Percentiles rank a stretch among this genome's conserved stretches.
Conservation (phyloP, 257 asterid genomes). For the Cynanchum wilfordii region DNA sequence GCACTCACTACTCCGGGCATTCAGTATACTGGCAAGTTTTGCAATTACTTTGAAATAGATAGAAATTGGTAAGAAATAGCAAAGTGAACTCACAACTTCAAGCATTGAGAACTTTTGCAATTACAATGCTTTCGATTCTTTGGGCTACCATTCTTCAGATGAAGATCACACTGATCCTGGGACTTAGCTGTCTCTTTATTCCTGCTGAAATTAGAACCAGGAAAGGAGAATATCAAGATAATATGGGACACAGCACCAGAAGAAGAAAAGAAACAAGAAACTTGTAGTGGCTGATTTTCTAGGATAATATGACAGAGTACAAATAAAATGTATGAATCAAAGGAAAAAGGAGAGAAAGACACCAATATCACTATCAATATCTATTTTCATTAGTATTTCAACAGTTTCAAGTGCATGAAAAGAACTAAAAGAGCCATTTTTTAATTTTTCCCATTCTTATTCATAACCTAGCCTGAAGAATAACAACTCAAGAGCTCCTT, state of each 20-base stretch:
- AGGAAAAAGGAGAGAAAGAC: neutral
- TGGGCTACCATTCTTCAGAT: constrained; percentile 46
- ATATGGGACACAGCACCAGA: neutral
- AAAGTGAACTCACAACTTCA: constrained; percentile 57
- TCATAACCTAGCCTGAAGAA: neutral
- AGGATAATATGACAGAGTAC: neutral
- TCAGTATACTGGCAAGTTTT: constrained; percentile 15
- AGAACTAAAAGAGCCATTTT: neutral
- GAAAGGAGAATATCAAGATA: neutral
- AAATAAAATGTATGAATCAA: neutral
- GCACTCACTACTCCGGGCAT: too few relatives aligned
- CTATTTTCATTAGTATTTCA: neutral
- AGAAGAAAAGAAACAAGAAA: neutral
- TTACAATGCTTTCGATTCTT: constrained; percentile 69
- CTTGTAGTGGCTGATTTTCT: neutral
- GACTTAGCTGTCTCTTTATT: constrained; percentile 36
- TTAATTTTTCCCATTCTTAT: neutral
- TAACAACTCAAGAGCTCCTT: neutral
- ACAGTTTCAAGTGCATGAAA: neutral
- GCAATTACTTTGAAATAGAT: constrained; percentile 30
- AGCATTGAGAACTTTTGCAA: constrained; percentile 67
- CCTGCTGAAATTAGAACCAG: constrained; percentile 27
- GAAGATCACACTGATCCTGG: constrained; percentile 23
- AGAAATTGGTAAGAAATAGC: neutral
- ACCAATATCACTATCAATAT: neutral